Evolutionary conservation across 139 green algal species (phyloP).

Genomic region (Chlamydomonas urium): DNA sequence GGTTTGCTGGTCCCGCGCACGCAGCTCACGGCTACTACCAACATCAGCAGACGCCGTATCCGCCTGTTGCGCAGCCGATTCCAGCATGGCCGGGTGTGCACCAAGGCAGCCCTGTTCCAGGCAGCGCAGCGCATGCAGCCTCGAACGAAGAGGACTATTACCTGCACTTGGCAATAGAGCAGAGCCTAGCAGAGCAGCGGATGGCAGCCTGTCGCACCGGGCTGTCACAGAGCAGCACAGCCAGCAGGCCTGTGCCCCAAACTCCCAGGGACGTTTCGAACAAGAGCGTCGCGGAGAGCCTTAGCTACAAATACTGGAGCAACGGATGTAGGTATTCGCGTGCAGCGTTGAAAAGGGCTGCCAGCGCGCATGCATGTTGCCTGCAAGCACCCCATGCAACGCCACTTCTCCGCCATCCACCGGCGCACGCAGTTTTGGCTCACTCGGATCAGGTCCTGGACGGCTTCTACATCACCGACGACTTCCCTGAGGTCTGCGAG

Average conservation of each 20-base stretch:
- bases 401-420: not conserved
- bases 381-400: no score
- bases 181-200: not conserved
- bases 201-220: no score
- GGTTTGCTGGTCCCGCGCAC: no score
- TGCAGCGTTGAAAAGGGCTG: no score
- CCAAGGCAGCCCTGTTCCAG: not conserved
- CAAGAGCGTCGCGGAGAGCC: not conserved
- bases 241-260: no score
- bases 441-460: slow-evolving; percentile 25
- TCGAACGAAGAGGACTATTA: not conserved
- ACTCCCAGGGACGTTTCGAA: slow-evolving; percentile 4
- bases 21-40: no score
- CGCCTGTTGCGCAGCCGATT: no score
- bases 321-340: no score
- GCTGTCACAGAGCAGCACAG: not conserved
- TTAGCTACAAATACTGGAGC: slow-evolving; percentile 20
- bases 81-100: no score
- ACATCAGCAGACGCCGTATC: no score
- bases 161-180: not conserved
- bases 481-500: slow-evolving; percentile 36
- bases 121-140: not conserved
- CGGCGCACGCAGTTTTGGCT: slow-evolving; percentile 22
- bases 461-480: slow-evolving; percentile 30
- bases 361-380: no score